Conservation (phyloP, 2,329 filamentous ascomycete species). For the Pseudodiploospora longispora region DNA sequence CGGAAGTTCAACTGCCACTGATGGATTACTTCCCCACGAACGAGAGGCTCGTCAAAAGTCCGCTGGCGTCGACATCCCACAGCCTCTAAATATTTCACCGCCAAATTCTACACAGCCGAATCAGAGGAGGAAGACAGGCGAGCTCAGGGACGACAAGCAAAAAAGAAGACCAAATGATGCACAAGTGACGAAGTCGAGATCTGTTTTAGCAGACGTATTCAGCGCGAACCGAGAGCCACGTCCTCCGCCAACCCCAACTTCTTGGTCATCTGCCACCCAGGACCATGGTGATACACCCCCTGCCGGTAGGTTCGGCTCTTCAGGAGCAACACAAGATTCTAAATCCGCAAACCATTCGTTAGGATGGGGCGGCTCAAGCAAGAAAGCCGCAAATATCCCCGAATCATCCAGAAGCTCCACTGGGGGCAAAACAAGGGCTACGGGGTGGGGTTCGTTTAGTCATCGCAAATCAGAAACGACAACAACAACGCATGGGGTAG, state of each 20-base stretch:
- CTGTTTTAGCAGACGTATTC: constrained; percentile 25
- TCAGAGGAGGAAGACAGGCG: neutral
- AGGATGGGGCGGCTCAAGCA: neutral
- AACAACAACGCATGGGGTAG: constrained; percentile 2
- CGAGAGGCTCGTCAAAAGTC: constrained; percentile 24
- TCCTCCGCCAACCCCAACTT: constrained; percentile 17
- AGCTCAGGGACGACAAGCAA: neutral
- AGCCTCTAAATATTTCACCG: no score
- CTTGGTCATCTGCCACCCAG: constrained; percentile 16
- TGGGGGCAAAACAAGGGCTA: constrained; percentile 3
- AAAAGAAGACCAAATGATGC: constrained; percentile 4
- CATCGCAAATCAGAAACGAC: constrained; percentile 10
- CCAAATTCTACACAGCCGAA: neutral
- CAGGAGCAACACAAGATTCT: no score
- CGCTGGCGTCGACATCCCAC: constrained; percentile 6
- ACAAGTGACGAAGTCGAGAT: constrained; percentile 16
- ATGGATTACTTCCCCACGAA: constrained; percentile 30
- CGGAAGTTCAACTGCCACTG: constrained; percentile 2
- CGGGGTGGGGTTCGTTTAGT: constrained; percentile 16
- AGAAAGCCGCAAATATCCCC: neutral
- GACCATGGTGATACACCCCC: neutral
- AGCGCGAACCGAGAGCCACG: constrained; percentile 19
- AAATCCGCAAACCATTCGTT: no score
- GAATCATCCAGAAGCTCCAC: constrained; percentile 3
- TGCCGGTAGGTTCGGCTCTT: no score